phyloP scores from a whole-genome alignment of 768 basidiomycete species.

The Steccherinum ochraceum region DNA sequence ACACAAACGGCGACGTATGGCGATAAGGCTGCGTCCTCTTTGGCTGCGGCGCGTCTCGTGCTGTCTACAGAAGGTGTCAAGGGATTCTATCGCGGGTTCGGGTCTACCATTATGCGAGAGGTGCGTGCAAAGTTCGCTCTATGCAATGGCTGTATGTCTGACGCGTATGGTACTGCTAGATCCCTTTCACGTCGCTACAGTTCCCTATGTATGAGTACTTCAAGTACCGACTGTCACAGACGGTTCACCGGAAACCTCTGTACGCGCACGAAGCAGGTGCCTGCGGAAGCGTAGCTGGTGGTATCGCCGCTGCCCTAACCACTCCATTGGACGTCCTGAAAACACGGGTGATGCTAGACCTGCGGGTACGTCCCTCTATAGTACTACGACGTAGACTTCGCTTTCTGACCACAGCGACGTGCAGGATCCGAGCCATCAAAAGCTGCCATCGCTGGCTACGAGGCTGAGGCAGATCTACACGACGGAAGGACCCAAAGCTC shows the following conservation, averaged over 20 bases:
- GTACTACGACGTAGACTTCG: background rate
- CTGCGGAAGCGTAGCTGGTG: conserved; percentile 90
- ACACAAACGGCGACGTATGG: conserved; percentile 83
- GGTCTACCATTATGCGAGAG: conserved; percentile 69
- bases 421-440: conserved; percentile 44
- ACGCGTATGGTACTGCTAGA: conserved; percentile 38
- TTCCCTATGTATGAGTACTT: conserved; percentile 93
- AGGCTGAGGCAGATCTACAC: conserved; percentile 63
- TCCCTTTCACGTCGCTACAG: conserved; percentile 94
- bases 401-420: background rate
- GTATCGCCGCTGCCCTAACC: conserved; percentile 80
- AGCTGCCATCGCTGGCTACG: conserved; percentile 46
- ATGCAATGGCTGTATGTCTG: background rate
- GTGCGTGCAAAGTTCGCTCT: conserved; percentile 23
- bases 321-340: conserved; percentile 97
- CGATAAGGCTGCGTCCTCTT: conserved; percentile 45
- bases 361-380: conserved; percentile 46
- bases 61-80: conserved; percentile 54
- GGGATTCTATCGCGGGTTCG: conserved; percentile 89
- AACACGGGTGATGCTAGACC: conserved; percentile 94
- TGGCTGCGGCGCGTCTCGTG: conserved; percentile 51
- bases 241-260: conserved; percentile 48
- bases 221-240: conserved; percentile 57
- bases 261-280: conserved; percentile 73
- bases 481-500: conserved; percentile 63